Base-by-base conservation (phyloP, 1,284 basidiomycete genomes). In the Puccinia novopanici region DNA sequence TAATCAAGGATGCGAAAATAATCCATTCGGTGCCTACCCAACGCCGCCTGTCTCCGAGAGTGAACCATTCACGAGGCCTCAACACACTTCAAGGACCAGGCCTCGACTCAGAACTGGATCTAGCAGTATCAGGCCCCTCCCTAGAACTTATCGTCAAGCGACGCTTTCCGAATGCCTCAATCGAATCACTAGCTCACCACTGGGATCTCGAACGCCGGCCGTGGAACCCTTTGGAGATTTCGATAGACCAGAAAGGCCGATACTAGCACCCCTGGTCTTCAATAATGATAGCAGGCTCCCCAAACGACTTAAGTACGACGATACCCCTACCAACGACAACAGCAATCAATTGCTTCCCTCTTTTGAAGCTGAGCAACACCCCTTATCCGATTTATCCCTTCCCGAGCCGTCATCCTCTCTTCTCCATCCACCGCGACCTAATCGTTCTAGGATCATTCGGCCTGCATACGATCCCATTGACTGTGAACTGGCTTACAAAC, bases 391-490 rank as follows among this genome's bases (percentile, higher is more conserved):
- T 54, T 52, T 72, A 1, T 2, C 1, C 42, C 27, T 15, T 1
- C 27, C 45, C 40, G 67, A 50, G 22, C 19, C 30, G 24, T 72
- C 19, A 24, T 42, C 70, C 13, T n/a, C 34, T 55, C 30, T 22
- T 37, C n/a, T 15, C 70, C 48, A 12, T 48, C 42, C 42, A n/a
- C 42, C 42, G 4, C 3, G 42, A n/a, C 2, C 67, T 9, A 48
- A 72, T 55, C 70, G 70, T 15, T 54, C 70, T 3, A 68, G 42
- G 42, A 68, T 68, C n/a, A n/a, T 68, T 50, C 67, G 50, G 40
- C 42, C 67, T 30, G 22, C 67, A 27, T 40, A 12, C 22, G 67
- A 52, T 19, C 27, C 50, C 9, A 30, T 72, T 9, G 4, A 72
- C 24, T 72, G 37, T 34, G 70, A 72, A 72, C n/a, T 55, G 3